phyloP scores from a whole-genome alignment of 257 asterid species.

The Penstemon eatonii region DNA sequence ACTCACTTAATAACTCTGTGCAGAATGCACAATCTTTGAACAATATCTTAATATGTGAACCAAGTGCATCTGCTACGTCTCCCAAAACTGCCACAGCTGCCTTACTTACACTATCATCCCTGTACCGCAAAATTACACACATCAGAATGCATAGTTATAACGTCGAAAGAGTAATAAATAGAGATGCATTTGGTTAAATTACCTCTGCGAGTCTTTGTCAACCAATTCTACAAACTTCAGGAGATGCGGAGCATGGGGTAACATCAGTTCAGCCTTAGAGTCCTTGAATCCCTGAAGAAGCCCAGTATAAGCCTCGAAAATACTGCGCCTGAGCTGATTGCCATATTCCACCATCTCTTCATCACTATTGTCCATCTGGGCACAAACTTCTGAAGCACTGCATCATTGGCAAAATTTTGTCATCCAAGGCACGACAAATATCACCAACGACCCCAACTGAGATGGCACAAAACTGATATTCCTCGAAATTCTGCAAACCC shows the following conservation, averaged over 20 bases:
- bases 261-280: constrained; percentile 62
- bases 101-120: constrained; percentile 78
- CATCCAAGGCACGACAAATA: constrained; percentile 76
- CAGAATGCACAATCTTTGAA: constrained; percentile 54
- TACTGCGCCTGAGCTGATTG: constrained; percentile 73
- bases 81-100: constrained; percentile 88
- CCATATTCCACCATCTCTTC: constrained; percentile 81
- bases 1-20: constrained; percentile 57
- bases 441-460: constrained; percentile 97
- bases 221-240: constrained; percentile 69
- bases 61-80: constrained; percentile 84
- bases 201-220: constrained; percentile 66
- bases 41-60: constrained; percentile 56
- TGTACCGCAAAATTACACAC: constrained; percentile 27
- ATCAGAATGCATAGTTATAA: constrained; percentile 17
- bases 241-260: constrained; percentile 80
- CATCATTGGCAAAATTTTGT: constrained; percentile 78
- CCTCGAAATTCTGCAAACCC: constrained; percentile 89
- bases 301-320: constrained; percentile 85
- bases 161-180: neutral
- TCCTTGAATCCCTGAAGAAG: constrained; percentile 81
- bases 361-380: constrained; percentile 52
- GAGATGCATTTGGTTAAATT: constrained; percentile 2
- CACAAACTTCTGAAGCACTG: constrained; percentile 77
- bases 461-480: constrained; percentile 80